These are phyloP conservation scores for Fusarium lyarnte DNA, from an alignment of 2,329 filamentous ascomycete genomes.

Conservation along the genomic window DNA sequence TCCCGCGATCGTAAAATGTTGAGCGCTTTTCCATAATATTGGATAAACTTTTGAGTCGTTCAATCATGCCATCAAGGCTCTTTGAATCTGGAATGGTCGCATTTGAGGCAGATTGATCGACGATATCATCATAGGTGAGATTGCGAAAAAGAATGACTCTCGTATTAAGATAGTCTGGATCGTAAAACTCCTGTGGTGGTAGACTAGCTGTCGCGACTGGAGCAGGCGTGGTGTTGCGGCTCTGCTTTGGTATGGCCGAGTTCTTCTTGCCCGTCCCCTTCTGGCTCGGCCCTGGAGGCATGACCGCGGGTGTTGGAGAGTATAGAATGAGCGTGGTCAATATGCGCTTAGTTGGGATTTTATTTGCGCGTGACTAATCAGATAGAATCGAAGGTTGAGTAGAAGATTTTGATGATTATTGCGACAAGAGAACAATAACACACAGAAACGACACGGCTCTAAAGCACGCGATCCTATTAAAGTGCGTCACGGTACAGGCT, in stretches of 20 bases:
- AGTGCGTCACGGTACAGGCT: slow-evolving; percentile 29
- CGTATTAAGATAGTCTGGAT: slow-evolving; percentile 74
- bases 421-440: slow-evolving; percentile 23
- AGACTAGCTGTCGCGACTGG: slow-evolving; percentile 58
- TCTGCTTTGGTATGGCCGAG: slow-evolving; percentile 71
- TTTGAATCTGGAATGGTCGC: slow-evolving; percentile 70
- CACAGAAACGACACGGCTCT: slow-evolving; percentile 14
- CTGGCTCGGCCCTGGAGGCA: slow-evolving; percentile 68
- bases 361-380: neutral
- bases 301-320: slow-evolving; percentile 43
- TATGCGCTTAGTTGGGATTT: neutral
- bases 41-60: slow-evolving; percentile 70
- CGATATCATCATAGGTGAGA: slow-evolving; percentile 73
- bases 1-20: slow-evolving; percentile 75
- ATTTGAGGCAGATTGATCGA: slow-evolving; percentile 68
- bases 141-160: slow-evolving; percentile 67
- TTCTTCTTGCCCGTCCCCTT: slow-evolving; percentile 74
- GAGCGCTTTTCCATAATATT: slow-evolving; percentile 74
- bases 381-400: slow-evolving; percentile 13
- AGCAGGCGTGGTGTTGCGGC: slow-evolving; percentile 79
- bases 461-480: slow-evolving; percentile 29
- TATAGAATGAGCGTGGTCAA: neutral
- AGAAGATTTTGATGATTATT: slow-evolving; percentile 21
- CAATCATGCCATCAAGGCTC: slow-evolving; percentile 70
- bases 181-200: slow-evolving; percentile 63